These are phyloP conservation scores for Ulvella scutata DNA, from an alignment of 139 green algal genomes.

Conservation along the genomic window DNA sequence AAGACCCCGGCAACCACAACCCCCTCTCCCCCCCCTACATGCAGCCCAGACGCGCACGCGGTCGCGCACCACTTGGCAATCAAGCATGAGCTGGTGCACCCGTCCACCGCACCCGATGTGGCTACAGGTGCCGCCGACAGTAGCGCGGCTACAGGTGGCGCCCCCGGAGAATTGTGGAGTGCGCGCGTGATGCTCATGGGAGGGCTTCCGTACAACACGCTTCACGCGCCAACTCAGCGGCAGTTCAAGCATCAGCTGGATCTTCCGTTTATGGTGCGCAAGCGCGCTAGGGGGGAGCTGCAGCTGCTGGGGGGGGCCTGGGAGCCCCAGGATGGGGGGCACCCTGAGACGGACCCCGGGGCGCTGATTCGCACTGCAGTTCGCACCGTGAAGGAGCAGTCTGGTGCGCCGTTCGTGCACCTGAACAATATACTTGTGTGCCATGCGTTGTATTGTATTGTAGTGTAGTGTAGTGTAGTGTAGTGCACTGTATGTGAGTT, in stretches of 20 bases:
- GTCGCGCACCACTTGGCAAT: no score
- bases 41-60: no score
- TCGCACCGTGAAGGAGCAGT: conserved; percentile 23
- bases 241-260: conserved; percentile 18
- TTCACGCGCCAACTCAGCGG: conserved; percentile 5
- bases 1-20: no score
- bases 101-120: neutral
- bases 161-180: conserved; percentile 8
- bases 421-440: no score
- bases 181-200: conserved; percentile 25
- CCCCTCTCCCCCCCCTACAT: no score
- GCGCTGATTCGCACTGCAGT: conserved; percentile 23
- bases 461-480: no score
- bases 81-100: no score
- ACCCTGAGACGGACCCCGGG: conserved; percentile 19
- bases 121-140: neutral
- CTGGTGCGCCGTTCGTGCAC: no score
- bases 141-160: neutral
- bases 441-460: no score
- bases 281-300: conserved; percentile 20
- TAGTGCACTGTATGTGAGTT: no score
- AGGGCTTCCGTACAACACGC: conserved; percentile 7
- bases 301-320: conserved; percentile 18
- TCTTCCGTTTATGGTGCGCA: conserved; percentile 24
- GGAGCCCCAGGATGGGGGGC: conserved; percentile 26